Conservation (phyloP, 2,329 filamentous ascomycete species). For the Ascochyta clinopodiicola region DNA sequence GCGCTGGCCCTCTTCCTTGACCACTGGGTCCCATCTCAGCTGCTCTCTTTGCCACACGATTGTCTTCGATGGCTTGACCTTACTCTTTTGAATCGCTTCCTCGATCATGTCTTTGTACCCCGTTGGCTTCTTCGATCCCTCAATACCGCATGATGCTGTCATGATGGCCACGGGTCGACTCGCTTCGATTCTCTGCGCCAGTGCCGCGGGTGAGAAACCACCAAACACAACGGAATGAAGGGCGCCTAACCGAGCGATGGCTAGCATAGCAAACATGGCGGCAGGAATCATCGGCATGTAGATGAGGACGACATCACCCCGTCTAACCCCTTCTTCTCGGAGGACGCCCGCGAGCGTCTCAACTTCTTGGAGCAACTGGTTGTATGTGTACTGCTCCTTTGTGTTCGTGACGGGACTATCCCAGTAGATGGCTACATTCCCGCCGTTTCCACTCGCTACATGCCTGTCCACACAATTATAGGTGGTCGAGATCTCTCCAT, state of each 20-base stretch:
- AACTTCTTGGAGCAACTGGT: conserved; percentile 77
- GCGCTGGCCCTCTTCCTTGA: conserved; percentile 71
- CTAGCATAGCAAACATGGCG: conserved; percentile 84
- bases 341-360: conserved; percentile 82
- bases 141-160: conserved; percentile 91
- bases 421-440: conserved; percentile 78
- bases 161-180: conserved; percentile 77
- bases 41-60: conserved; percentile 86
- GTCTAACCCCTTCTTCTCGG: conserved; percentile 79
- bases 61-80: conserved; percentile 73
- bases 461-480: conserved; percentile 93
- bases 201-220: conserved; percentile 80
- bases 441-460: conserved; percentile 76
- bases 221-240: conserved; percentile 94
- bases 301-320: conserved; percentile 85
- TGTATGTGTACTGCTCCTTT: conserved; percentile 78
- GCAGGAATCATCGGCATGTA: conserved; percentile 99
- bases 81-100: conserved; percentile 71
- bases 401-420: conserved; percentile 82
- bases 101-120: conserved; percentile 77
- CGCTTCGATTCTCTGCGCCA: conserved; percentile 88
- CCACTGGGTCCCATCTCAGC: conserved; percentile 74
- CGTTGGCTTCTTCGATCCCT: conserved; percentile 80
- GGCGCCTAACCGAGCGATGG: conserved; percentile 80
- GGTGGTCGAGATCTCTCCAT: conserved; percentile 86